phyloP scores from a whole-genome alignment of 164 flowering plant genomes.

The Warburgia ugandensis region DNA sequence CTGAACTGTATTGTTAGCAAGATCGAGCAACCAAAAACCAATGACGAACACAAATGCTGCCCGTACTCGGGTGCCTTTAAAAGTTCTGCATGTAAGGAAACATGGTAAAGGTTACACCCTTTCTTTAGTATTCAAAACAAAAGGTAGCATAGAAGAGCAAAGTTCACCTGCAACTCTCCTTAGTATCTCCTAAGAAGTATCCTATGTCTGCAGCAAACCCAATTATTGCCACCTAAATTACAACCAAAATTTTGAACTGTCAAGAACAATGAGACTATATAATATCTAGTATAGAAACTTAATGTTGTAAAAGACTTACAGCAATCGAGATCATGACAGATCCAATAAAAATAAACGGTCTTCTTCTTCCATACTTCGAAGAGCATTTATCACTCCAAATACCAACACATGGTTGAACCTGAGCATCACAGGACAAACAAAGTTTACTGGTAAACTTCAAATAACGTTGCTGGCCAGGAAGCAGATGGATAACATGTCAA shows the following conservation, averaged over 20 bases:
- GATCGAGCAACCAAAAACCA: conserved; percentile 99
- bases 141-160: neutral
- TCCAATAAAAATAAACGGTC: conserved; percentile 88
- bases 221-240: conserved; percentile 81
- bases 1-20: conserved; percentile 98
- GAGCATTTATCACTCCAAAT: conserved; percentile 98
- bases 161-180: conserved; percentile 84
- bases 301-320: conserved; percentile 37
- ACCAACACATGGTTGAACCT: conserved; percentile 99
- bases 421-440: too few relatives aligned
- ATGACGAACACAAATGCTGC: conserved; percentile 81
- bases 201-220: conserved; percentile 99
- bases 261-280: conserved; percentile 8
- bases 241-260: conserved; percentile 26
- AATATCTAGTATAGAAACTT: conserved; percentile 1
- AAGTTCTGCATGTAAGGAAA: conserved; percentile 48
- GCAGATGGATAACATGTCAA: too few relatives aligned
- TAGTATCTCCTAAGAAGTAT: conserved; percentile 82
- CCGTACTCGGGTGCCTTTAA: conserved; percentile 83
- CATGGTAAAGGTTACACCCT: conserved; percentile 2
- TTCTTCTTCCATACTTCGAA: conserved; percentile 93
- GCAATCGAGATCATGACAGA: conserved; percentile 82
- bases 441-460: too few relatives aligned
- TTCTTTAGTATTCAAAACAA: neutral
- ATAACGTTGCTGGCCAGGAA: too few relatives aligned